Percentiles rank a stretch among this genome's conserved stretches.
These are phyloP conservation scores for Termitomyces sp. DNA, from an alignment of 768 basidiomycete species.

Conservation along the genomic window DNA sequence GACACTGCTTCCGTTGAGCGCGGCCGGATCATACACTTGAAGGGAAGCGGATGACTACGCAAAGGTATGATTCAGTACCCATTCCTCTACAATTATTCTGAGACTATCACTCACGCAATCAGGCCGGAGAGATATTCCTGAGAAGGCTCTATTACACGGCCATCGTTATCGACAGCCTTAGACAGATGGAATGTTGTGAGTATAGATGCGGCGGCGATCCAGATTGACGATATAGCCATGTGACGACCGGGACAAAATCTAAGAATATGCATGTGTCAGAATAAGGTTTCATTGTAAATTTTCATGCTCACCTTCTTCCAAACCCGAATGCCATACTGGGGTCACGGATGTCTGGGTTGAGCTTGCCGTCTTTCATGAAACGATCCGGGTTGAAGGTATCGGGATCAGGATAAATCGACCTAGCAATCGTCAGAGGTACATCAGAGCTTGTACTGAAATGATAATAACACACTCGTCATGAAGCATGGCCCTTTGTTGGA, in stretches of 20 bases:
- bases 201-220: slow-evolving; percentile 27
- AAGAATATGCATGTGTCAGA: not conserved
- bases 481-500: slow-evolving; percentile 29
- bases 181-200: slow-evolving; percentile 27
- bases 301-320: slow-evolving; percentile 14
- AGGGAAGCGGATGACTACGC: not conserved
- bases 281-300: not conserved
- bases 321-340: slow-evolving; percentile 19
- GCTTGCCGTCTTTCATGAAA: slow-evolving; percentile 27
- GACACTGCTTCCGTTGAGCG: not conserved
- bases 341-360: slow-evolving; percentile 16
- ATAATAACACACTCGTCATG: slow-evolving; percentile 21
- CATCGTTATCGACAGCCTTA: slow-evolving; percentile 16
- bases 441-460: not conserved
- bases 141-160: slow-evolving; percentile 15
- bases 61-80: not conserved
- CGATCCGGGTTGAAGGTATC: slow-evolving; percentile 33
- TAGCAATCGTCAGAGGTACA: not conserved
- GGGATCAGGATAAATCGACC: slow-evolving; percentile 27
- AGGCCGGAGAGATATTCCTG: slow-evolving; percentile 3
- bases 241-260: slow-evolving; percentile 30
- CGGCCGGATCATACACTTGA: not conserved
- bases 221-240: slow-evolving; percentile 28
- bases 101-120: not conserved
- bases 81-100: not conserved